Percentiles rank a stretch among this genome's conserved stretches.
These are phyloP conservation scores for Zoysia japonica DNA, from an alignment of 176 grass and related monocot species.

Conservation along the genomic window DNA sequence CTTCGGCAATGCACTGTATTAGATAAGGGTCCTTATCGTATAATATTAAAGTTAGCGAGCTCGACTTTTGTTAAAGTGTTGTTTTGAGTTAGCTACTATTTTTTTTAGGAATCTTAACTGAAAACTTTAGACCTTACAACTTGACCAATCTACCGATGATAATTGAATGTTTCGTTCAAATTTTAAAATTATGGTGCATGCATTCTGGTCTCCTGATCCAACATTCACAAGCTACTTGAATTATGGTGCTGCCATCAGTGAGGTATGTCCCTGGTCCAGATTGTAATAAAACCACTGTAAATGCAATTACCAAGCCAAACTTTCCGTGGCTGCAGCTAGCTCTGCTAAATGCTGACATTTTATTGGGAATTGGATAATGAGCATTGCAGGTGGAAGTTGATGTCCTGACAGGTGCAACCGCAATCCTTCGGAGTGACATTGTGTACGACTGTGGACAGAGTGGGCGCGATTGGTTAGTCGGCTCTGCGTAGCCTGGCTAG, in stretches of 20 bases:
- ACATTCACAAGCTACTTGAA: constrained; percentile 55
- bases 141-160: too few relatives aligned
- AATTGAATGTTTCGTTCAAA: too few relatives aligned
- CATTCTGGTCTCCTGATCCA: constrained; percentile 60
- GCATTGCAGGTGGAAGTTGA: constrained; percentile 69
- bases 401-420: constrained; percentile 73
- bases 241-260: constrained; percentile 69
- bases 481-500: too few relatives aligned
- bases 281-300: background rate
- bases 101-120: too few relatives aligned
- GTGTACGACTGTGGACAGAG: constrained; percentile 81
- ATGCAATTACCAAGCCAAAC: background rate
- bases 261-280: constrained; percentile 44
- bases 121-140: too few relatives aligned
- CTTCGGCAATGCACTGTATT: too few relatives aligned
- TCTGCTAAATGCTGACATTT: background rate
- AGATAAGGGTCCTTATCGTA: too few relatives aligned
- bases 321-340: background rate
- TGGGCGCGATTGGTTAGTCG: too few relatives aligned
- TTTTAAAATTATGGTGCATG: constrained; percentile 24
- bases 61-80: too few relatives aligned
- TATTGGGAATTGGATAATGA: constrained; percentile 9
- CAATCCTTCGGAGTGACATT: constrained; percentile 71
- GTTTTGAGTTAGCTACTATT: too few relatives aligned
- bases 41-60: too few relatives aligned